Evolutionary conservation across 2,329 filamentous ascomycete genomes (phyloP).

Genomic region (Ophiostoma sp.): DNA sequence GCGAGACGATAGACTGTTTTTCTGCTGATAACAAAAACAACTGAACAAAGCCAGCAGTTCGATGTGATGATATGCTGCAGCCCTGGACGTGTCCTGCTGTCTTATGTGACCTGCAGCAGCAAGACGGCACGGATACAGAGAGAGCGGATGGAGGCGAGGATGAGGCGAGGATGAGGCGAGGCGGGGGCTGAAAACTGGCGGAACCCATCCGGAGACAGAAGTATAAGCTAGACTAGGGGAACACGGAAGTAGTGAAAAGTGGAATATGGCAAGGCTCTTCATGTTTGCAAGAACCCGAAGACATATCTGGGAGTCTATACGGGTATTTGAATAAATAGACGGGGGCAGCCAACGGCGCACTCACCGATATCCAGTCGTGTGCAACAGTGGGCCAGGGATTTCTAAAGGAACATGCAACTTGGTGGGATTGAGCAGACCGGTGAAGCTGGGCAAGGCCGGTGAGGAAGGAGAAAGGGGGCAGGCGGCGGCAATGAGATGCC

Average conservation of each 20-base stretch:
- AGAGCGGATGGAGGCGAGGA: not conserved
- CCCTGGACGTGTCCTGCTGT: not conserved
- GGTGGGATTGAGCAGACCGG: not conserved
- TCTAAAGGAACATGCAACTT: not conserved
- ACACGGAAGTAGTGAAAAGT: not conserved
- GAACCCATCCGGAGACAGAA: not conserved
- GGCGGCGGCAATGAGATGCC: not conserved
- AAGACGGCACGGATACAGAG: not conserved
- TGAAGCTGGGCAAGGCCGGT: not conserved
- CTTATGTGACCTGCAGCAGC: not conserved
- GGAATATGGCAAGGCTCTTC: not conserved
- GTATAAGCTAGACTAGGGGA: not conserved
- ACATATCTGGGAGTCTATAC: not conserved
- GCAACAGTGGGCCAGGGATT: not conserved
- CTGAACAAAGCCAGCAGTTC: not conserved
- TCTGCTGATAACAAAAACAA: not conserved
- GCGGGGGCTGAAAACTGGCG: not conserved
- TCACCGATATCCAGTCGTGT: not conserved
- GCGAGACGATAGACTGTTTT: not conserved
- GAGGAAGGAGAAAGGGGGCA: slow-evolving; percentile 4
- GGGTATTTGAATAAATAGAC: slow-evolving; percentile 3
- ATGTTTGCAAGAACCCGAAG: not conserved
- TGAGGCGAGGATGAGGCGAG: not conserved
- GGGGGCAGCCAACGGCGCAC: not conserved
- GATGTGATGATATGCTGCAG: not conserved